Evolutionary conservation across 2,329 filamentous ascomycete species (phyloP), one percentile per base, ranked within the genome.

Genomic region (Calonectria hongkongensis): DNA sequence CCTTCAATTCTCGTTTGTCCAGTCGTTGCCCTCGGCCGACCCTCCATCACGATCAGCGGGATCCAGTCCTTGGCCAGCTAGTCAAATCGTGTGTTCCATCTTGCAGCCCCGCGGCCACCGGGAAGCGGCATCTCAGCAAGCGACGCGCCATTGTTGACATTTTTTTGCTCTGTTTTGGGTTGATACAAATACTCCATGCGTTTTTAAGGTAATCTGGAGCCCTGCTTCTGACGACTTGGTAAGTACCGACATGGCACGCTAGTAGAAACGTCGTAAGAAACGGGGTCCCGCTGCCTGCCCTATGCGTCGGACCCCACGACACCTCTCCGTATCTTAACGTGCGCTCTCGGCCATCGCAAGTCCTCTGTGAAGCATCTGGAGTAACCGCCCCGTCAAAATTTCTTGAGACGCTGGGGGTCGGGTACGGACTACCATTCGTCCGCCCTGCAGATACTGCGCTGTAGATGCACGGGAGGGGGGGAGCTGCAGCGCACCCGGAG

Each of bases 251-350:
- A 78, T 79, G 74, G 68, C 69, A 64, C 74, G 58, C 75, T 77
- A 79, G 74, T 73, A 63, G 71, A 70, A 73, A 76, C 51, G 73
- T 73, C 76, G 74, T 77, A 79, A 71, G 72, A 73, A 78, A 78
- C 73, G 69, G 73, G 72, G 71, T 47, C 54, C 71, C 77, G 45
- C 16, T 45, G 48, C 47, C 48, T 15, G 66, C 43, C 66, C 45
- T 68, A 62, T 51, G 27, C 62, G n/a, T 39, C 21, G 3, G 54
- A 41, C 54, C 10, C 36, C 36, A 41, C 36, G 54, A 36, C 25
- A 18, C 8, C 33, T 25, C 15, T 41, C 41, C 50, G 51, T 48
- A 54, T 18, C 47, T n/a, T 50, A 21, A 13, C 45, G n/a, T 12
- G 45, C 21, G 45, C 45, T 25, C 13, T 48, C 18, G 18, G 18